Conservation (phyloP, 805 yeast species). For the Candida jianshihensis region DNA sequence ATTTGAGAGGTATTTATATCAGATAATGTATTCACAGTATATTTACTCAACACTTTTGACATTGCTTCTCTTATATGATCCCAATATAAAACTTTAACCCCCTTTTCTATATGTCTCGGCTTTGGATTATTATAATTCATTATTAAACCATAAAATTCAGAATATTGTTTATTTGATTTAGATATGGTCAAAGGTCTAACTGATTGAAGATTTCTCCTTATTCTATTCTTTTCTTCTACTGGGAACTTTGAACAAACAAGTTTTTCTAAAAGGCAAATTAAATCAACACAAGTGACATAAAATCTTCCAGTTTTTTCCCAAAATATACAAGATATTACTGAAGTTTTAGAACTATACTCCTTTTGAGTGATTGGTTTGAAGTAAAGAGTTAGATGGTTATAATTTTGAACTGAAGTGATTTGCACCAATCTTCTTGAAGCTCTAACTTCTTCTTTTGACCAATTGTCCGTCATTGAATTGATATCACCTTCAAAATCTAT, state of each 20-base stretch:
- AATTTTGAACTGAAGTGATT: constrained; percentile 32
- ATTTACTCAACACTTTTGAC: constrained; percentile 51
- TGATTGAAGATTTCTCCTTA: constrained; percentile 59
- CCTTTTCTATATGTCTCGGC: constrained; percentile 66
- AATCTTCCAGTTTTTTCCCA: constrained; percentile 43
- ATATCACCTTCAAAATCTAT: constrained; percentile 12
- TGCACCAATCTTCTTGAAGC: constrained; percentile 41
- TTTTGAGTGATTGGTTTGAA: constrained; percentile 31
- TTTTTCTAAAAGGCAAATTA: constrained; percentile 48
- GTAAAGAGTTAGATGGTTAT: constrained; percentile 28
- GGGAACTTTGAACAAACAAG: constrained; percentile 48
- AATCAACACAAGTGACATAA: constrained; percentile 60
- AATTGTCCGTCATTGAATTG: constrained; percentile 30
- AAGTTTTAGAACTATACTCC: constrained; percentile 31
- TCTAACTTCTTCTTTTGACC: constrained; percentile 39
- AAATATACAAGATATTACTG: constrained; percentile 52
- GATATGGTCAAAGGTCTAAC: constrained; percentile 55
- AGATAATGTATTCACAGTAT: constrained; percentile 23
- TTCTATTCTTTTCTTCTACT: constrained; percentile 65
- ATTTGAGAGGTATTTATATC: neutral
- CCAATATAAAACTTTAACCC: constrained; percentile 64
- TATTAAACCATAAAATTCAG: constrained; percentile 36
- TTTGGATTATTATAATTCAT: constrained; percentile 59
- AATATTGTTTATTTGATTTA: constrained; percentile 33
- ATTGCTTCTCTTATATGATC: constrained; percentile 43